Evolutionary conservation across 768 basidiomycete genomes (phyloP).

Genomic region (Tylopilus balloui): DNA sequence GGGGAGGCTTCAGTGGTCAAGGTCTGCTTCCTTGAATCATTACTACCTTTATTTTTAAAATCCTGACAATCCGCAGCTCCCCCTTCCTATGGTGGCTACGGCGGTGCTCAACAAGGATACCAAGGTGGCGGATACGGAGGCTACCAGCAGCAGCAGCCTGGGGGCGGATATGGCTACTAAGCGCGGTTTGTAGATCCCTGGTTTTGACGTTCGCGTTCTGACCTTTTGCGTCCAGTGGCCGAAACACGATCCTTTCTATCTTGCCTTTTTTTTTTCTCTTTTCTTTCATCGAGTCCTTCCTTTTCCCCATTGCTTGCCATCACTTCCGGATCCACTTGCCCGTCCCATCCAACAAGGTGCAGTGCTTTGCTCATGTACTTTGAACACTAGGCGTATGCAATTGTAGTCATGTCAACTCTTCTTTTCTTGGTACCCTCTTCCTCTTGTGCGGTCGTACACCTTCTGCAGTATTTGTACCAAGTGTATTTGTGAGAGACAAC

Average conservation of each 20-base stretch:
- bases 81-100: slow-evolving; percentile 11
- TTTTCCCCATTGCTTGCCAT: slow-evolving; percentile 1
- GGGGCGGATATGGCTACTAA: slow-evolving; percentile 29
- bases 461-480: not conserved
- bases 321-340: not conserved
- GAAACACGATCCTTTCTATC: not conserved
- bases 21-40: not conserved
- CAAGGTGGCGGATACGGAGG: slow-evolving; percentile 23
- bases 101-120: slow-evolving; percentile 15
- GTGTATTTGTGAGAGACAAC: slow-evolving; percentile 13
- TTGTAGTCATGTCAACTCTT: not conserved
- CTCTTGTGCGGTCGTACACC: not conserved
- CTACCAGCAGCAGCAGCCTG: slow-evolving; percentile 26
- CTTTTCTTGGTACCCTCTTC: not conserved
- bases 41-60: not conserved
- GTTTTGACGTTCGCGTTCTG: not conserved
- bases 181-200: not conserved
- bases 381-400: slow-evolving; percentile 8
- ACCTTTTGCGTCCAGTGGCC: not conserved
- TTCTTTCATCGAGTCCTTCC: not conserved
- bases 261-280: not conserved
- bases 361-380: slow-evolving; percentile 9
- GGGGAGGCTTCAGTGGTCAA: slow-evolving; percentile 20
- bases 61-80: slow-evolving; percentile 6
- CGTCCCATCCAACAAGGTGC: slow-evolving; percentile 5